Evolutionary conservation across 2,329 filamentous ascomycete genomes (phyloP), one percentile per base, ranked within the genome.

Genomic region (Thielaviopsis euricoi): DNA sequence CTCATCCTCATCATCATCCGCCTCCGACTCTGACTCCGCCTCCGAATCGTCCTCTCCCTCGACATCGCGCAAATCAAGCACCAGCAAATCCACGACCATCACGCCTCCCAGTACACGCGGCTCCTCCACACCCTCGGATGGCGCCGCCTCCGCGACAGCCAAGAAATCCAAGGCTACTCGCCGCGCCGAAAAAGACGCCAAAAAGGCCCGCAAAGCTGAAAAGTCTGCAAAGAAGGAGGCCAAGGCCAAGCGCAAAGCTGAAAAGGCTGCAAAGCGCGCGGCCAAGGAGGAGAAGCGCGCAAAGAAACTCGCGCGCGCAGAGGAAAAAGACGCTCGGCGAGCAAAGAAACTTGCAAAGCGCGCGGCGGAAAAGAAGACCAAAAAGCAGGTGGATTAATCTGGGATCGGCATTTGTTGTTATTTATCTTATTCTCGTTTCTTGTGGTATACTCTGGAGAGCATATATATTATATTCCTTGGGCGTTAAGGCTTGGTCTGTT

Each of bases 281-380:
- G 72, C 70, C 2, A 77, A 73, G 65, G 72, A 73, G 62, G 72
- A 74, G 52, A 69, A 70, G 61, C 67, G 66, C 62, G 67, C 65
- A 54, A 68, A 67, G 50, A 69, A 65, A 56, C 63, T 64, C 62
- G 61, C 63, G 7, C 63, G 65, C 10, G 64, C 62, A 2, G 52
- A 56, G 25, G 62, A 61, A 22, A 66, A 62, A 58, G 65, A n/a
- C 60, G 62, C 52, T 61, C 64, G 60, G 60, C 63, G 59, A 65
- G 64, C 62, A 53, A 29, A 50, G 26, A 58, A 63, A 49, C 29
- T 57, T 49, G 33, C 26, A 37, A 62, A 63, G 56, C 59, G 63
- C 6, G 68, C 68, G 48, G 65, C 66, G 3, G 63, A 62, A 33
- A 64, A 62, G 56, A n/a, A 67, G 64, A 55, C 65, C 65, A 53